These are phyloP conservation scores for Furcasterigmium furcatum DNA, from an alignment of 2,329 filamentous ascomycete genomes.

Conservation along the genomic window DNA sequence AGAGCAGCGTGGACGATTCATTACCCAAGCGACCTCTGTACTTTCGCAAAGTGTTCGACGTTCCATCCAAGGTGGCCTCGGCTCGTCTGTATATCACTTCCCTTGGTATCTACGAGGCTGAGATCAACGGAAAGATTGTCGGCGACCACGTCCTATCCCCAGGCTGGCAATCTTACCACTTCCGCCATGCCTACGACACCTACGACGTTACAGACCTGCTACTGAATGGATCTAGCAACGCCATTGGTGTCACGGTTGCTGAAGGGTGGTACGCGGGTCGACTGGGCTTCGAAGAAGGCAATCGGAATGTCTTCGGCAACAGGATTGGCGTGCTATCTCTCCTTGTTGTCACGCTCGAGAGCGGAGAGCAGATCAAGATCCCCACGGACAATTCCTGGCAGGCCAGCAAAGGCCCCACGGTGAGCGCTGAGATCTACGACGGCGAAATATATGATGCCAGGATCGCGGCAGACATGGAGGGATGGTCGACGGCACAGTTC, in stretches of 20 bases:
- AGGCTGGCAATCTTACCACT: slow-evolving; percentile 49
- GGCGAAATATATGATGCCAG: slow-evolving; percentile 48
- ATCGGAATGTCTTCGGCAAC: slow-evolving; percentile 34
- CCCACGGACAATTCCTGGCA: slow-evolving; percentile 35
- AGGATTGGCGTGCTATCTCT: slow-evolving; percentile 33
- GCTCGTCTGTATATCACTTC: slow-evolving; percentile 46
- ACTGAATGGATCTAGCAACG: slow-evolving; percentile 17
- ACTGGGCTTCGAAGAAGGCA: slow-evolving; percentile 20
- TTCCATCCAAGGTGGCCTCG: slow-evolving; percentile 20
- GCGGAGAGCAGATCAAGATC: slow-evolving; percentile 22
- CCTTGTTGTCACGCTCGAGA: slow-evolving; percentile 28
- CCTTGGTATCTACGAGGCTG: slow-evolving; percentile 40
- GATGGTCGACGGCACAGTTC: slow-evolving; percentile 22
- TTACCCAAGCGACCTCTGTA: slow-evolving; percentile 21
- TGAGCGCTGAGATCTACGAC: slow-evolving; percentile 43
- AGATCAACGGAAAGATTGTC: slow-evolving; percentile 42
- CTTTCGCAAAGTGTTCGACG: slow-evolving; percentile 28
- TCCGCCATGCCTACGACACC: slow-evolving; percentile 49
- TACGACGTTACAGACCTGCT: slow-evolving; percentile 46
- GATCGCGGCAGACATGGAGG: slow-evolving; percentile 21
- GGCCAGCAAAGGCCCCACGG: slow-evolving; percentile 23
- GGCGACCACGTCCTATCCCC: slow-evolving; percentile 41
- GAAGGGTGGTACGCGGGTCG: slow-evolving; percentile 48
- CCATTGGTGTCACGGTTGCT: slow-evolving; percentile 36
- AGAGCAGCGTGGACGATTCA: slow-evolving; percentile 22